Base-by-base conservation (phyloP, 345 rosid species). In the Lumnitzera littorea region DNA sequence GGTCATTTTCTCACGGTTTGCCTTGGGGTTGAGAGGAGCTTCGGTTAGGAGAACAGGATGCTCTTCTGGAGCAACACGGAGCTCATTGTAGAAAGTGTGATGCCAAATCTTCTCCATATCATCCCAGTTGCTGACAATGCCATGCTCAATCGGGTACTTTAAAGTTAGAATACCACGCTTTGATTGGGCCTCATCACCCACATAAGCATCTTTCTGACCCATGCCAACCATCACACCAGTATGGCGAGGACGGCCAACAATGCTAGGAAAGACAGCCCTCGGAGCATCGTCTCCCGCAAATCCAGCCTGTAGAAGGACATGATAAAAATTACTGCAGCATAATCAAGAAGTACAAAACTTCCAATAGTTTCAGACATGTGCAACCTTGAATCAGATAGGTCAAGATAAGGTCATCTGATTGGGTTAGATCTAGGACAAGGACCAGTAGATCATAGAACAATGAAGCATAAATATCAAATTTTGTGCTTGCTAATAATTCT, bases 1-100 rank as follows among this genome's bases (percentile, higher is more conserved):
- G 60, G 81, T 80, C 91, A 83, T 85, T 84, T 85, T 85, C 74
- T 85, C 91, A 67, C 91, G 88, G 52, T 85, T 85, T 43, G 91
- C 91, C 63, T 83, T 85, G 0, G 91, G 91, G 56, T 85, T 85
- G 13, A 85, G 86, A 48, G 91, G 91, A 61, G 91, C 88, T 65
- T 85, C 91, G n/a, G 91, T 85, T 41, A 85, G 78, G 57, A 85
- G 91, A 72, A 85, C 77, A 0, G 91, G 91, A 63, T 85, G 91
- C 68, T 83, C 91, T 71, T 85, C 91, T 11, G 88, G 89, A 12
- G 91, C 91, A 6, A 85, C 88, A 66, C 91, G 91, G 48, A 85
- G 91, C 72, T 85, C 91, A 57, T 85, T 82, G 72, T 84, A 84
- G 71, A 84, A 84, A 67, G 90, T 84, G 67, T 85, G 83, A 66